Base-by-base conservation (phyloP, 495 filamentous ascomycete genomes). In the Antarctomyces pellizariae region DNA sequence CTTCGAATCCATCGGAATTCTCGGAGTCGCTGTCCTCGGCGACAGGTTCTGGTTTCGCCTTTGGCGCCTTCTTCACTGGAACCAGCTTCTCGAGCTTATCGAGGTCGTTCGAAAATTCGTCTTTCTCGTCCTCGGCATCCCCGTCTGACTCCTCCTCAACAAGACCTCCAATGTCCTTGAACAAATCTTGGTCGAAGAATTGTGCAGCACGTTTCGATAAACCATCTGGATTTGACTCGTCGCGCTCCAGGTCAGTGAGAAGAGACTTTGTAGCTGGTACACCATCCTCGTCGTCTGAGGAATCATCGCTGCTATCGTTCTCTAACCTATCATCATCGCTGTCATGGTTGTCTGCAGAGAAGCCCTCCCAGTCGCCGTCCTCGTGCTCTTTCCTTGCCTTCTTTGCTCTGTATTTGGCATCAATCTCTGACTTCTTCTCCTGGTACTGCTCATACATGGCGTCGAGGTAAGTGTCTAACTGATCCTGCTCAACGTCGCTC, bases 181-280 rank as follows among this genome's bases (percentile, higher is more conserved):
- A 95, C 30, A 95, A 74, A 34, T 90, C 89, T 41, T 95, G 89
- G 34, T 75, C 73, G 42, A 99, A 99, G 52, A 99, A 99, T 26
- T 73, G 53, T 4, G 68, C 57, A 10, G 86, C 86, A 31, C 75
- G 65, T 44, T 75, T 83, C 5, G 79, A 83, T 5, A 97, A 56
- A 3, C 62, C 64, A 6, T 51, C 52, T 14, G 47, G 39, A 25
- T 52, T 55, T 16, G 36, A 48, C 15, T 54, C 42, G 10, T 44
- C 41, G 15, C 46, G 47, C 25, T 67, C 54, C 17, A 75, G 45
- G 29, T 65, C 56, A 6, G 46, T 64, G 25, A 63, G 38, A 22
- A 67, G 53, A 7, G 26, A 34, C 16, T 49, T 43, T 34, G 11
- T 36, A n/a, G n/a, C n/a, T 28, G 39, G 34, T 13, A 43, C 37